These are phyloP conservation scores for Lentinula raphanica DNA, from an alignment of 768 basidiomycete genomes.

Conservation along the genomic window DNA sequence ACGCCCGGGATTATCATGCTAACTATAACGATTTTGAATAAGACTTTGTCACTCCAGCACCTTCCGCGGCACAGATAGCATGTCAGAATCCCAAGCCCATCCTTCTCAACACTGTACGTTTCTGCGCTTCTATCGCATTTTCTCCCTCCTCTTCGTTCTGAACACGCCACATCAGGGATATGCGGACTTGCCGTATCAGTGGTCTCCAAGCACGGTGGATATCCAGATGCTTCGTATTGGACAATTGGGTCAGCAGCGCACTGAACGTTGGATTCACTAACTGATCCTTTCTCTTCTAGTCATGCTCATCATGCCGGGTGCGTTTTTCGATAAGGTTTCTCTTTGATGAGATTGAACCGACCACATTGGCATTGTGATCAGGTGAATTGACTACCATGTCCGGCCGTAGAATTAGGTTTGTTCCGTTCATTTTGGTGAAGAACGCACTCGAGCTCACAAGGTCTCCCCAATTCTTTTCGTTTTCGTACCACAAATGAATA, in stretches of 20 bases:
- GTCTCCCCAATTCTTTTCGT: neutral
- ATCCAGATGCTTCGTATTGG: slow-evolving; percentile 76
- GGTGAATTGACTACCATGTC: slow-evolving; percentile 28
- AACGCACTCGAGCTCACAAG: slow-evolving; percentile 11
- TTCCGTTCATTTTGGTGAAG: slow-evolving; percentile 14
- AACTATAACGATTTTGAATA: neutral
- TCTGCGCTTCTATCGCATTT: slow-evolving; percentile 9
- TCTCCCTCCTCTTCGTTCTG: slow-evolving; percentile 8
- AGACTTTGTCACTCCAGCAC: slow-evolving; percentile 63
- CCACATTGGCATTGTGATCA: slow-evolving; percentile 61
- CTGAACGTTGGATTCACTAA: neutral
- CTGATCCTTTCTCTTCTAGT: slow-evolving; percentile 28
- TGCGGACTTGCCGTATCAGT: slow-evolving; percentile 63
- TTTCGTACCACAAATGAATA: too few species aligned
- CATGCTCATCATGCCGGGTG: slow-evolving; percentile 67
- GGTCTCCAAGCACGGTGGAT: slow-evolving; percentile 70
- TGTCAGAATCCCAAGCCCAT: slow-evolving; percentile 81
- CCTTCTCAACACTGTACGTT: slow-evolving; percentile 61
- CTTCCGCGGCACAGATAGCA: slow-evolving; percentile 53
- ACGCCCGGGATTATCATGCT: neutral
- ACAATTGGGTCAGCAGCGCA: slow-evolving; percentile 44
- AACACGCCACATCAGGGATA: slow-evolving; percentile 43
- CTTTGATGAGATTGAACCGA: slow-evolving; percentile 54
- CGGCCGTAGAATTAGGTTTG: neutral
- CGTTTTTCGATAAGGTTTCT: slow-evolving; percentile 30